phyloP scores from a whole-genome alignment of 768 basidiomycete species.

The Lactarius sanguifluus region DNA sequence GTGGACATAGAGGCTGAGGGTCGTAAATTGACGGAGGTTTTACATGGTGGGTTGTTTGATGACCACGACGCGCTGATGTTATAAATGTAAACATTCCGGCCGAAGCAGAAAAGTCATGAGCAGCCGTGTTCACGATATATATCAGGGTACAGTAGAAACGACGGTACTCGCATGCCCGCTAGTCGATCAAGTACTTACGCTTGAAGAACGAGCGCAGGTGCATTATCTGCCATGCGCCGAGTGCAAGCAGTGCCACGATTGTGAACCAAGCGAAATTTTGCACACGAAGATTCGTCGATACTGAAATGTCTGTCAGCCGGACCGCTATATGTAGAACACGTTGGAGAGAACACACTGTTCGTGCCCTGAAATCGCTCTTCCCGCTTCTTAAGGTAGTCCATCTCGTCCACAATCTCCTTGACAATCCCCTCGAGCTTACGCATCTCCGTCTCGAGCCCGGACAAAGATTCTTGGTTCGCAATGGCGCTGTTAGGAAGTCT shows the following conservation, averaged over 20 bases:
- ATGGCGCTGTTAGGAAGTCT: constrained; percentile 65
- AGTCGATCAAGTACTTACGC: constrained; percentile 89
- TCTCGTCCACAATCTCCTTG: constrained; percentile 92
- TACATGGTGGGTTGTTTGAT: constrained; percentile 3
- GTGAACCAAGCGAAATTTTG: constrained; percentile 93
- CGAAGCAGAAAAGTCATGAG: constrained; percentile 2
- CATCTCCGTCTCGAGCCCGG: constrained; percentile 97
- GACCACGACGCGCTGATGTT: constrained; percentile 2
- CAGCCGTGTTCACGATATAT: constrained; percentile 8
- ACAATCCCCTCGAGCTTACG: constrained; percentile 93
- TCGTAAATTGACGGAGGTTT: neutral
- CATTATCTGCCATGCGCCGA: constrained; percentile 94
- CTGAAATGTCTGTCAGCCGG: constrained; percentile 41
- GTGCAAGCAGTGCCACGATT: constrained; percentile 67
- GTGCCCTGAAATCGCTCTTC: constrained; percentile 87
- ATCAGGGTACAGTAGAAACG: constrained; percentile 10
- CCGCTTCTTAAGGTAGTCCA: constrained; percentile 86
- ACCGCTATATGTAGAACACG: constrained; percentile 1
- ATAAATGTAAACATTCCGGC: neutral
- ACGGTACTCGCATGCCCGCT: constrained; percentile 6
- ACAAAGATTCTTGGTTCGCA: constrained; percentile 96
- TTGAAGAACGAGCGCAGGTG: constrained; percentile 96
- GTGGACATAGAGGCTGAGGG: neutral
- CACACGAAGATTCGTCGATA: constrained; percentile 88
- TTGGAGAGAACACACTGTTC: constrained; percentile 62